These are phyloP conservation scores for Cyphellophora attinorum DNA, from an alignment of 2,329 filamentous ascomycete species.

Conservation along the genomic window DNA sequence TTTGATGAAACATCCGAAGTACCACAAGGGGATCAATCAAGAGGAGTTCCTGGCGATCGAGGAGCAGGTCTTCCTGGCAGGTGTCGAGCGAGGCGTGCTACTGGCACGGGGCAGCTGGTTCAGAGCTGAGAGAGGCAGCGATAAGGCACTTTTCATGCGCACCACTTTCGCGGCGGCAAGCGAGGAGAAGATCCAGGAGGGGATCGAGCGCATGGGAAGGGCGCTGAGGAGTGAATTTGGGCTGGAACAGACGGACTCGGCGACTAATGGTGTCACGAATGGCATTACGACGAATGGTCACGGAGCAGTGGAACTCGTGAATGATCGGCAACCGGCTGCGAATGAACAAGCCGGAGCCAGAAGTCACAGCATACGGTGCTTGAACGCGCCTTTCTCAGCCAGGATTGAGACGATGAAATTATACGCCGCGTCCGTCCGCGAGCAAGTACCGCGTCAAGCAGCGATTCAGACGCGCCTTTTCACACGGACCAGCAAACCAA, in stretches of 20 bases:
- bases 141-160: conserved; percentile 69
- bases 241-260: conserved; percentile 13
- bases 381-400: no score
- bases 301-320: no score
- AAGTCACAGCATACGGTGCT: no score
- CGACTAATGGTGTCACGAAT: conserved; percentile 13
- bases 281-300: no score
- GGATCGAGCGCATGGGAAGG: conserved; percentile 64
- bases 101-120: conserved; percentile 88
- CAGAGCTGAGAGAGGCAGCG: conserved; percentile 56
- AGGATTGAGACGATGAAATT: no score
- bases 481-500: no score
- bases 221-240: conserved; percentile 48
- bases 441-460: no score
- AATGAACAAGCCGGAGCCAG: no score
- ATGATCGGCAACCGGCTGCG: no score
- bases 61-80: conserved; percentile 72
- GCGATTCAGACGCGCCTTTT: no score
- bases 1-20: conserved; percentile 33
- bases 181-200: conserved; percentile 58
- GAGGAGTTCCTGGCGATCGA: conserved; percentile 51
- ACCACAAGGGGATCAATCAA: conserved; percentile 18
- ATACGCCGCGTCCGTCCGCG: no score
- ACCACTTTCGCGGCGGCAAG: conserved; percentile 80
- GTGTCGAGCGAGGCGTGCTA: conserved; percentile 68